These are phyloP conservation scores for Suillus weaverae DNA, from an alignment of 768 basidiomycete genomes.

Conservation along the genomic window DNA sequence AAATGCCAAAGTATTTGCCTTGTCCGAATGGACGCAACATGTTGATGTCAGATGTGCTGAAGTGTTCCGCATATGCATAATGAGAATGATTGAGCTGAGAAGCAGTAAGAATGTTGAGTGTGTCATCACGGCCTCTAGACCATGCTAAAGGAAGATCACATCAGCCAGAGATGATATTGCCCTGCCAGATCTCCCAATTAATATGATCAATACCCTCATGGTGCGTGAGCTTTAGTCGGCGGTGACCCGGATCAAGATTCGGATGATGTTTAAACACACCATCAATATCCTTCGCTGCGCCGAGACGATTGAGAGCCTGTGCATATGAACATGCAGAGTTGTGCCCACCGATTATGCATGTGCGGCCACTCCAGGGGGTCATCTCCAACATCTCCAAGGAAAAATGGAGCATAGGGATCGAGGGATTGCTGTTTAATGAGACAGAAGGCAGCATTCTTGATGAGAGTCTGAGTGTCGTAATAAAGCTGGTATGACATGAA, in stretches of 20 bases:
- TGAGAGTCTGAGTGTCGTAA: conserved; percentile 29
- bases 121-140: neutral
- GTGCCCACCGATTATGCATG: neutral
- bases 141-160: conserved; percentile 1
- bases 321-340: neutral
- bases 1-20: neutral
- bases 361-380: neutral
- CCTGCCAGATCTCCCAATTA: conserved; percentile 3
- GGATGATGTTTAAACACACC: conserved; percentile 20
- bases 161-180: neutral
- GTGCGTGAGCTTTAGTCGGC: conserved; percentile 11
- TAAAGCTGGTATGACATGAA: neutral
- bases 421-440: conserved; percentile 20
- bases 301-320: neutral
- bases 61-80: neutral
- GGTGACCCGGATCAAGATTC: conserved; percentile 28
- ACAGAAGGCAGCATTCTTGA: conserved; percentile 24
- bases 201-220: conserved; percentile 21
- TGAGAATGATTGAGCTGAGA: neutral
- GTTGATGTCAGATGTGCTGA: neutral
- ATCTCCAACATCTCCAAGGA: conserved; percentile 27
- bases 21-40: neutral
- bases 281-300: conserved; percentile 22
- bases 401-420: conserved; percentile 12
- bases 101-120: neutral